Conservation (phyloP, 2,329 filamentous ascomycete species). For the Paradendryphiella salina region DNA sequence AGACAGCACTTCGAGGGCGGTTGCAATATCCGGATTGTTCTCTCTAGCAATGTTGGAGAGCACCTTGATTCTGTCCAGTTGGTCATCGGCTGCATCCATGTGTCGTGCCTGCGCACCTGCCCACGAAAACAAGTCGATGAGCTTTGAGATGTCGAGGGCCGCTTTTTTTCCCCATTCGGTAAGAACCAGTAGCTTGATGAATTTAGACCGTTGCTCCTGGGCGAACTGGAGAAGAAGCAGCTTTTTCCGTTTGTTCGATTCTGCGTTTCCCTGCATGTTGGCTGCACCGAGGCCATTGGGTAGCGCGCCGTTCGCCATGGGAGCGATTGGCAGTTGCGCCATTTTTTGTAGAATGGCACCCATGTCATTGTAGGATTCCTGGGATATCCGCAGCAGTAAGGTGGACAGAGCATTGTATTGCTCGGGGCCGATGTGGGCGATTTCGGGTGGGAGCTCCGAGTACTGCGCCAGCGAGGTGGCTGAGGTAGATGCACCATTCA, state of each 20-base stretch:
- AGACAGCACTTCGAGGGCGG: slow-evolving; percentile 81
- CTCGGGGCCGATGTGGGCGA: slow-evolving; percentile 70
- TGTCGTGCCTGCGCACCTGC: slow-evolving; percentile 51
- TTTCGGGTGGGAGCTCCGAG: slow-evolving; percentile 53
- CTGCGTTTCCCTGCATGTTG: slow-evolving; percentile 36
- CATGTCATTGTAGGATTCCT: slow-evolving; percentile 80
- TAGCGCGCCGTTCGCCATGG: slow-evolving; percentile 54
- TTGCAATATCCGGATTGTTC: slow-evolving; percentile 88
- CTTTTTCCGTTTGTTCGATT: slow-evolving; percentile 64
- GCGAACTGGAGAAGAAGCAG: slow-evolving; percentile 73
- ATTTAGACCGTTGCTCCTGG: slow-evolving; percentile 78
- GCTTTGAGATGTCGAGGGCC: slow-evolving; percentile 73
- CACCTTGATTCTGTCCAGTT: slow-evolving; percentile 69
- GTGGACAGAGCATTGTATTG: slow-evolving; percentile 74
- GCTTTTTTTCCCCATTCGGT: slow-evolving; percentile 77
- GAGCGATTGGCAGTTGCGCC: slow-evolving; percentile 65
- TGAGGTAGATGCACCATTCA: slow-evolving; percentile 24
- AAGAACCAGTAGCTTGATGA: slow-evolving; percentile 90
- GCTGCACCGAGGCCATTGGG: slow-evolving; percentile 45
- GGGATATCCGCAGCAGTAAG: slow-evolving; percentile 76
- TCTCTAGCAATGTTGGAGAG: slow-evolving; percentile 73
- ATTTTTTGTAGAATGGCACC: slow-evolving; percentile 70
- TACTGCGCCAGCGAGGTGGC: slow-evolving; percentile 23
- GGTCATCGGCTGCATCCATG: slow-evolving; percentile 56
- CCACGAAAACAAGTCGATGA: slow-evolving; percentile 85